Evolutionary conservation across 768 basidiomycete species (phyloP), one percentile per base, ranked within the genome.

Genomic region (Psilocybe cubensis): DNA sequence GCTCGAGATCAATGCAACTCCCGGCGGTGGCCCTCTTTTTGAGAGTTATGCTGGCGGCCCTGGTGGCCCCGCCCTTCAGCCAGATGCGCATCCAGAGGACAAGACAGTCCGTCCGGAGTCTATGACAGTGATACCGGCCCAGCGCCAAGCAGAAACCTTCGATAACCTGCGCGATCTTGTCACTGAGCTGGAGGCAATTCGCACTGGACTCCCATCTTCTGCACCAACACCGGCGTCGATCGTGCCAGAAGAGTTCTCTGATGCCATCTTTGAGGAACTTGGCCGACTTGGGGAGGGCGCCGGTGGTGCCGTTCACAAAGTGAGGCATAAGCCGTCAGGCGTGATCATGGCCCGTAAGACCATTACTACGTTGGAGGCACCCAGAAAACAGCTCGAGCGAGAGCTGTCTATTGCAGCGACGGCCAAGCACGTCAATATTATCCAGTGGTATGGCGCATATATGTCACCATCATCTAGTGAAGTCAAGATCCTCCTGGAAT

Each of bases 401-500:
- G 97, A 99, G 75, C 80, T 98, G 54, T 85, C 86, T 53, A 96
- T 98, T 73, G 93, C 93, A 65, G 88, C 92, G 48, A 84, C 86
- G 53, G 93, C 90, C 53, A 78, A 86, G 46, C 92, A 96, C 65
- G 74, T 84, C 63, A 96, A 96, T 67, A 96, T 99, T 73, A 87
- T 94, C 58, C 80, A 81, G 45, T 99, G 96, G 76, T 89, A 93
- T 68, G 97, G 96, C 28, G 94, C 94, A 24, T 98, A 91, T 73
- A 88, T 89, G 82, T 86, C 87, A 12, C 90, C 89, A 20, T 91
- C 88, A 24, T 86, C 87, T 10, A 93, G 91, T 66, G 96, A 98
- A 73, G 88, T 99, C 66, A 96, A 96, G 70, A 91, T 99, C 63
- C 80, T 95, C 65, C 96, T 98, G 91, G 97, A 99, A 70, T 87